phyloP scores from a whole-genome alignment of 2,329 filamentous ascomycete genomes.

The Diaporthe sp. region DNA sequence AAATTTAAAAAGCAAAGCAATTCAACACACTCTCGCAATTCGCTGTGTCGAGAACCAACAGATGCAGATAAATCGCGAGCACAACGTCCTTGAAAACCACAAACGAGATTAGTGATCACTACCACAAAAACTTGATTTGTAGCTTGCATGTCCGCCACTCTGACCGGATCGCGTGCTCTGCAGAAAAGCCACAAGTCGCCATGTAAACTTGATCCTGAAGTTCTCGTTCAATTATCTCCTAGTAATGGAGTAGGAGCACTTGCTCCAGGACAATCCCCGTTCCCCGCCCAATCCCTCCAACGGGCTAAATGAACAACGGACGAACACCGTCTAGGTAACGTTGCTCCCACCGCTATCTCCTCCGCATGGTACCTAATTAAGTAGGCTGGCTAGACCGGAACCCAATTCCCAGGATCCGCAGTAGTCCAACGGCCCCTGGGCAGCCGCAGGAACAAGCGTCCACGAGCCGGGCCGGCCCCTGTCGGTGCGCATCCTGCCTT shows the following conservation, averaged over 20 bases:
- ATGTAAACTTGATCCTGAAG: neutral
- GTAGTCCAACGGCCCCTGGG: constrained; percentile 2
- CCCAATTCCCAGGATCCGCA: neutral
- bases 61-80: no score
- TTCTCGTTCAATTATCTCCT: neutral
- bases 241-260: neutral
- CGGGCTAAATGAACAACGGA: neutral
- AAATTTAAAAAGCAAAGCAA: neutral
- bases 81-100: neutral
- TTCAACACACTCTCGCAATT: neutral
- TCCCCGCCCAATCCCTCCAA: neutral
- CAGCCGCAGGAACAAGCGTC: constrained; percentile 9
- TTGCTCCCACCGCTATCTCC: constrained; percentile 22
- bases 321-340: constrained; percentile 23
- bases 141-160: neutral
- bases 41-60: neutral
- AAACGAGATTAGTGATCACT: neutral
- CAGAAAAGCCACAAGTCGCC: no score
- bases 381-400: neutral
- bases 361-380: neutral
- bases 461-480: constrained; percentile 26
- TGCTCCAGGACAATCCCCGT: neutral
- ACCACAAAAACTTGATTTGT: neutral
- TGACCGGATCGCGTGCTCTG: neutral
- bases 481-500: neutral